A percentile compares a stretch with the other conserved stretches of the same genome.
phyloP scores from a whole-genome alignment of 176 grass and related monocot genomes.

The Rhipidocladum racemiflorum region DNA sequence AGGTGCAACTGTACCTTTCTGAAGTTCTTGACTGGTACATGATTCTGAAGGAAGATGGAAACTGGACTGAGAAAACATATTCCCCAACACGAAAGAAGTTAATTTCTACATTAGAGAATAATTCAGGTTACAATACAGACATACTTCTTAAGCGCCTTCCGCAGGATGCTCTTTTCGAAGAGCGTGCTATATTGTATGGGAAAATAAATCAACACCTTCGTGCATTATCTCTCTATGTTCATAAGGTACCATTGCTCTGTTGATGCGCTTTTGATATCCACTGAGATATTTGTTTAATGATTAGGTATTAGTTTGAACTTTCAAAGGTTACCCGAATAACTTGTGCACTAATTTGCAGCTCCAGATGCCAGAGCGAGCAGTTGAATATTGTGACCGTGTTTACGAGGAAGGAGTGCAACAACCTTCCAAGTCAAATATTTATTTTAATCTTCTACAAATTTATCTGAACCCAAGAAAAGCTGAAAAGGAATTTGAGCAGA shows the following conservation, averaged over 20 bases:
- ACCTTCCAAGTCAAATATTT: conserved; percentile 88
- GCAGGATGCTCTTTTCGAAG: conserved; percentile 85
- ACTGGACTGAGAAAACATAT: conserved; percentile 84
- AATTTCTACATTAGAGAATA: conserved; percentile 78
- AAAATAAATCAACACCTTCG: conserved; percentile 90
- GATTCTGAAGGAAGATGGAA: conserved; percentile 79
- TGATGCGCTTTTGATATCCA: not conserved
- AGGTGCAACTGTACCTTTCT: conserved; percentile 99
- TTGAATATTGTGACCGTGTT: conserved; percentile 94
- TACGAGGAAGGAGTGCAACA: conserved; percentile 66
- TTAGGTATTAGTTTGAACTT: not conserved
- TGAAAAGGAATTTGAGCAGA: conserved; percentile 70
- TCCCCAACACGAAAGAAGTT: conserved; percentile 88
- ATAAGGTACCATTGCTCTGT: conserved; percentile 62
- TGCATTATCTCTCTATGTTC: conserved; percentile 94
- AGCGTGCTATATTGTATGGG: conserved; percentile 89
- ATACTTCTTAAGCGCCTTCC: conserved; percentile 84
- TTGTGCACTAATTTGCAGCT: conserved; percentile 54
- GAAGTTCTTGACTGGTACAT: conserved; percentile 92
- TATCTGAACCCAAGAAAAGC: conserved; percentile 85
- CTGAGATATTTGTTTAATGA: conserved; percentile 4
- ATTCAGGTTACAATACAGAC: conserved; percentile 86
- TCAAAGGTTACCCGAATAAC: conserved; percentile 26
- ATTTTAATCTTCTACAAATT: conserved; percentile 94
- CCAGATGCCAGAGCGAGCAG: conserved; percentile 66